phyloP scores from a whole-genome alignment of 148 eudicot genomes.

The Vaccinium myrtillus region DNA sequence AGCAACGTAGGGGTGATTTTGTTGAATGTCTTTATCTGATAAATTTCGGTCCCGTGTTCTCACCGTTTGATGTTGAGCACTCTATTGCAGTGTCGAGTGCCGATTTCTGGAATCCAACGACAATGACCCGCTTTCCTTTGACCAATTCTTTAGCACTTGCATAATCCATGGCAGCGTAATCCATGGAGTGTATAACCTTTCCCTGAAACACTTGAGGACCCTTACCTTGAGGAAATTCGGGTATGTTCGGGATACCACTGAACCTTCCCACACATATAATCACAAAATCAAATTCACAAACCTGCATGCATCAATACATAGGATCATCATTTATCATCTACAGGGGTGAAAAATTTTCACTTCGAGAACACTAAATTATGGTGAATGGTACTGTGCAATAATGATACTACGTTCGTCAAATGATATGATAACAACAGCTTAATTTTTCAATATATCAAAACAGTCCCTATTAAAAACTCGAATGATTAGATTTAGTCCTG shows the following conservation, averaged over 20 bases:
- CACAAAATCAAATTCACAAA: slow-evolving; percentile 45
- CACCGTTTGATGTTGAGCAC: slow-evolving; percentile 49
- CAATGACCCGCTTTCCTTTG: slow-evolving; percentile 47
- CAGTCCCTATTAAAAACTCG: too few relatives aligned
- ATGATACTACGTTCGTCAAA: too few relatives aligned
- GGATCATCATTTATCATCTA: background rate
- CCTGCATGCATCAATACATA: slow-evolving; percentile 20
- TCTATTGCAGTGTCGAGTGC: slow-evolving; percentile 70
- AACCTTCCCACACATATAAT: slow-evolving; percentile 61
- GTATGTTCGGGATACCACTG: slow-evolving; percentile 53
- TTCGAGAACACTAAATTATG: too few relatives aligned
- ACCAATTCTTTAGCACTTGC: slow-evolving; percentile 35
- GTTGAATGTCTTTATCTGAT: background rate
- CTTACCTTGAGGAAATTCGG: slow-evolving; percentile 51
- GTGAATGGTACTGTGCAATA: too few relatives aligned
- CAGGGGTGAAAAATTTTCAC: too few relatives aligned
- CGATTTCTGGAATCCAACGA: slow-evolving; percentile 67
- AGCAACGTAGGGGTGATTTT: background rate
- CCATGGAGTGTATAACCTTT: slow-evolving; percentile 65
- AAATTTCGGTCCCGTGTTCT: background rate
- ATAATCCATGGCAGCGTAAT: slow-evolving; percentile 48
- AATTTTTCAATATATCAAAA: too few relatives aligned
- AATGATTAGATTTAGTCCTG: too few relatives aligned
- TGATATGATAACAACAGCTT: too few relatives aligned
- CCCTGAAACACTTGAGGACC: slow-evolving; percentile 61